Evolutionary conservation across 352 stramenopile genomes (phyloP), one percentile per base, ranked within the genome.

Genomic region (Halophytophthora polymorphica): DNA sequence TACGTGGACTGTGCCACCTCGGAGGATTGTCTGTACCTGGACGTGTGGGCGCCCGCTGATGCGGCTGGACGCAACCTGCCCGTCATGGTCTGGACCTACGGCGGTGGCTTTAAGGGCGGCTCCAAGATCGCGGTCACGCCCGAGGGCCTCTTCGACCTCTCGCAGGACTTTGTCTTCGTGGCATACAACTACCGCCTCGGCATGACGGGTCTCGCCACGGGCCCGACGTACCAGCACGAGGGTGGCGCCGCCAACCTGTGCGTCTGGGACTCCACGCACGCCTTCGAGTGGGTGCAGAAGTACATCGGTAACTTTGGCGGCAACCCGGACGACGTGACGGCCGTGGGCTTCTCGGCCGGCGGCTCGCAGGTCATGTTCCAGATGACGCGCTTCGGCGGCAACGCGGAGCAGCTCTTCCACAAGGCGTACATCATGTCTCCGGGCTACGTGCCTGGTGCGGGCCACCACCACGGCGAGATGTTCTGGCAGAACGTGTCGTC

Each of bases 251-350:
- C 48, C 19, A 75, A 69, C 34, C 34, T 58, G 25, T 58, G 35
- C 1, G 36, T 71, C 7, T 69, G 55, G 42, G 66, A 77, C 37
- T 39, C 64, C 6, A 50, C 53, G 25, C 42, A 66, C 11, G 68
- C 60, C 1, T 73, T 71, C 36, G 17, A 71, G 45, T 77, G 68
- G 64, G 58, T 69, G 10, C 42, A 66, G 18, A 52, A 64, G 43
- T 66, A 77, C 52, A 77, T 77, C 43, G 11, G n/a, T 33, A 61
- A 58, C 15, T 78, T 72, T 23, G 69, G 69, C 3, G 69, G 69
- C 19, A 56, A 78, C 56, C 57, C 68, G 10, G 18, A 59, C 33
- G 54, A 77, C 35, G 49, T 77, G 2, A 77, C 67, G 3, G 67
- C 64, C 2, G 28, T 71, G 10, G 67, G 67, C 0, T 61, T 69